Base-by-base conservation (phyloP, 1,284 basidiomycete genomes). In the Tremellales sp. region DNA sequence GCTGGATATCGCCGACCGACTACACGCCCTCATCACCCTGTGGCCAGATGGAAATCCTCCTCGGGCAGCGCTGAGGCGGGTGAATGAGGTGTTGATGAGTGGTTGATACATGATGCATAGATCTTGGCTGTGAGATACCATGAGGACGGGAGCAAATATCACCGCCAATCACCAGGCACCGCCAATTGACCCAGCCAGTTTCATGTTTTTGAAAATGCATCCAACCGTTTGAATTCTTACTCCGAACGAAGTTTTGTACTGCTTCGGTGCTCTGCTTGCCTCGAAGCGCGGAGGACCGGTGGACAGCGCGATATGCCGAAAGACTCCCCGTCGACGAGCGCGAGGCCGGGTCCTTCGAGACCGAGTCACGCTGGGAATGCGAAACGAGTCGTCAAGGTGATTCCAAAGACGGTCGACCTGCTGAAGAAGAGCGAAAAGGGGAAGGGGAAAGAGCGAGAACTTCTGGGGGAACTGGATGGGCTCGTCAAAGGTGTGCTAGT, bases 21-120 rank as follows among this genome's bases (percentile, higher is more conserved):
- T 73, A 8, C 68, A 72, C 40, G 40, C 43, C 32, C 55, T 73
- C 14, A 59, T 72, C 5, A 47, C 66, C 2, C 56, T 63, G 1
- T 67, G 71, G 65, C 70, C 68, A 0, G 65, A 70, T 45, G 67
- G 65, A 4, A 73, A 73, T 45, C 69, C 69, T 1, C 63, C 68
- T 16, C 50, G 70, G 13, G 63, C 65, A 0, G 66, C 66, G 1
- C 42, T 73, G 40, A 71, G 68, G 49, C 40, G 70, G 27, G 58
- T 71, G 41, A 73, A 73, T 50, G 69, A 72, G 56, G 62, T 66
- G 40, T 50, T 70, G 18, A 71, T 73, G 63, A 58, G 61, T 24
- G 45, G n/a, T n/a, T n/a, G n/a, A n/a, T n/a, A n/a, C n/a, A n/a
- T n/a, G n/a, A n/a, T n/a, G n/a, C n/a, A n/a, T n/a, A n/a, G n/a